Conservation (phyloP, 2,329 filamentous ascomycete species). For the Xylariaceae sp. region DNA sequence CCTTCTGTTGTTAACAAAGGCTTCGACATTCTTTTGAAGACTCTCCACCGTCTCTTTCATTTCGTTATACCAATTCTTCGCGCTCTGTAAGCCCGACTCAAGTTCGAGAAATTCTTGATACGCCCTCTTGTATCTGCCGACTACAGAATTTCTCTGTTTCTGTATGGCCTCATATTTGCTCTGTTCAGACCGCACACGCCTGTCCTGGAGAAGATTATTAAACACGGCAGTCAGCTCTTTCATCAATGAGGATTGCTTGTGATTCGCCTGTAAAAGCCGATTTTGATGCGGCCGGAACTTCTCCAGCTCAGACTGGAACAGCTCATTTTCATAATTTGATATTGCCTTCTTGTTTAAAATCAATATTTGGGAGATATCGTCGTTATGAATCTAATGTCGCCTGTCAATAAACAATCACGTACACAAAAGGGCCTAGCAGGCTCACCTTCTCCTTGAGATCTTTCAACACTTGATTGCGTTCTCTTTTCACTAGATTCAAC, state of each 20-base stretch:
- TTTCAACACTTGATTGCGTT: conserved; percentile 86
- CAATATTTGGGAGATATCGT: conserved; percentile 94
- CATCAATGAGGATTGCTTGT: conserved; percentile 90
- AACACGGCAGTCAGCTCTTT: conserved; percentile 89
- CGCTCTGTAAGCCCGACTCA: conserved; percentile 75
- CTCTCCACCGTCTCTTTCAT: conserved; percentile 94
- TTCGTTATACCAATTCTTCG: conserved; percentile 88
- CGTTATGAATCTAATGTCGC: conserved; percentile 71
- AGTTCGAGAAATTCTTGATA: conserved; percentile 92
- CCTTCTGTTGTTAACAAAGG: conserved; percentile 90
- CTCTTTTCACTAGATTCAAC: conserved; percentile 84
- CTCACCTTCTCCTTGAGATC: conserved; percentile 94
- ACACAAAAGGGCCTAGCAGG: background rate
- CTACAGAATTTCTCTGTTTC: conserved; percentile 71
- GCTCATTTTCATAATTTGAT: conserved; percentile 80
- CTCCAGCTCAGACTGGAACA: conserved; percentile 95
- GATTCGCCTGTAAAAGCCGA: conserved; percentile 82
- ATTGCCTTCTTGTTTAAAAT: conserved; percentile 98
- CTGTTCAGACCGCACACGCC: conserved; percentile 86
- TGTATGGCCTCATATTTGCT: conserved; percentile 90
- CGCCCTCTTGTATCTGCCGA: conserved; percentile 82
- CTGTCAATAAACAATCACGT: conserved; percentile 21
- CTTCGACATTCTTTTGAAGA: conserved; percentile 90
- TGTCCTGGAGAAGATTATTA: conserved; percentile 84
- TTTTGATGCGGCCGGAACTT: conserved; percentile 94